Evolutionary conservation across 2,329 filamentous ascomycete species (phyloP).

Genomic region (Fonsecaea erecta): DNA sequence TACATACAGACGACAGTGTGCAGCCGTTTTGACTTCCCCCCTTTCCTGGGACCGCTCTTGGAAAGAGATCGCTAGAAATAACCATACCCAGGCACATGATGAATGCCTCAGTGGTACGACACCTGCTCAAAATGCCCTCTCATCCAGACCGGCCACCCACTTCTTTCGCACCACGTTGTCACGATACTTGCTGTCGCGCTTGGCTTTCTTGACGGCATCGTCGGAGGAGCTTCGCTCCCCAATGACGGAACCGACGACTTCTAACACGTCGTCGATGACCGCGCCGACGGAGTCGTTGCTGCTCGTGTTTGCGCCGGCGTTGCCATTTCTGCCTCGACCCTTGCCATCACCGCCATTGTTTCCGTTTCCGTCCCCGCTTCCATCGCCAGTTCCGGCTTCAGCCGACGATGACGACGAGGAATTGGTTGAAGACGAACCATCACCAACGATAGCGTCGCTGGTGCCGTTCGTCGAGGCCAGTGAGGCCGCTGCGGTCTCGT

Average conservation of each 20-base stretch:
- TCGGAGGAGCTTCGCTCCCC: slow-evolving; percentile 11
- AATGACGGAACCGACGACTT: slow-evolving; percentile 12
- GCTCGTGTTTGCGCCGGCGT: not conserved
- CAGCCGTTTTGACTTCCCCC: no score
- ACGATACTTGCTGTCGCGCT: slow-evolving; percentile 1
- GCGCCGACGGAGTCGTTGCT: not conserved
- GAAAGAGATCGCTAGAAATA: no score
- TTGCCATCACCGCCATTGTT: not conserved
- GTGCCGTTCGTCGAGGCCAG: not conserved
- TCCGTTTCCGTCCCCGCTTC: not conserved
- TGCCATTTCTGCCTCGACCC: not conserved
- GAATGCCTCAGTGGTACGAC: no score
- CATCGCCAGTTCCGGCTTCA: not conserved
- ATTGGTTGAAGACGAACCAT: not conserved
- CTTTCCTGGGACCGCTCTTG: no score
- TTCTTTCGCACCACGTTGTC: slow-evolving; percentile 14
- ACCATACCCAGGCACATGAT: no score
- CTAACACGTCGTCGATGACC: slow-evolving; percentile 15
- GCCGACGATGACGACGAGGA: not conserved
- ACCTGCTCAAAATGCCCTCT: slow-evolving; percentile 12
- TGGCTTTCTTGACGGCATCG: not conserved
- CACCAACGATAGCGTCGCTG: not conserved
- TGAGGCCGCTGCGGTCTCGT: slow-evolving; percentile 1
- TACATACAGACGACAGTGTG: no score
- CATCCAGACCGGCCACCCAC: not conserved